phyloP scores from a whole-genome alignment of 179 eudicot genomes.

The Silene vulgaris region DNA sequence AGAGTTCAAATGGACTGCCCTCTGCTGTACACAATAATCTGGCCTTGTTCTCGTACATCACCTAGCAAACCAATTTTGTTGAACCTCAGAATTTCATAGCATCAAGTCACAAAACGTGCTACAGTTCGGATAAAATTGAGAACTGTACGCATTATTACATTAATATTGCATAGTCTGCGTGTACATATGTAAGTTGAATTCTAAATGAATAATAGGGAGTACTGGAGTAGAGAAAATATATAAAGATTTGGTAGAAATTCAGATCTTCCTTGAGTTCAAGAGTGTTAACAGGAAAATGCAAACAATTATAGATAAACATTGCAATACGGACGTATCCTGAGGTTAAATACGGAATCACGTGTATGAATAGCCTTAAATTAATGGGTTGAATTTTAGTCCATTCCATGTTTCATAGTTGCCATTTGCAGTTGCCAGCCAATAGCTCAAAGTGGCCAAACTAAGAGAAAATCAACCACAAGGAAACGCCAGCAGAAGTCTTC shows the following conservation, averaged over 20 bases:
- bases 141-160: background rate
- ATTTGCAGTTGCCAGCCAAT: background rate
- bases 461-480: background rate
- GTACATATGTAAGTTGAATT: background rate
- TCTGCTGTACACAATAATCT: slow-evolving; percentile 80
- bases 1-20: slow-evolving; percentile 71
- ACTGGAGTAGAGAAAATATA: too few relatives aligned
- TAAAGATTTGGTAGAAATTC: background rate
- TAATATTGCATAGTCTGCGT: background rate
- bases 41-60: slow-evolving; percentile 87
- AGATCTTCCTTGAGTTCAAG: background rate
- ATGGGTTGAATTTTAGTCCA: background rate
- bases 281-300: background rate
- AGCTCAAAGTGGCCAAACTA: background rate
- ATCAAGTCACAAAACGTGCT: background rate
- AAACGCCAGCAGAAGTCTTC: background rate
- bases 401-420: background rate
- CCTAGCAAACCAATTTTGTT: slow-evolving; percentile 36
- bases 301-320: background rate
- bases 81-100: background rate
- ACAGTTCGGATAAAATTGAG: background rate
- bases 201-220: background rate
- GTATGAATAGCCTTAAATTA: background rate
- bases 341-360: background rate
- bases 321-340: background rate